Base-by-base conservation (phyloP, 768 basidiomycete species). In the Lactarius vividus region DNA sequence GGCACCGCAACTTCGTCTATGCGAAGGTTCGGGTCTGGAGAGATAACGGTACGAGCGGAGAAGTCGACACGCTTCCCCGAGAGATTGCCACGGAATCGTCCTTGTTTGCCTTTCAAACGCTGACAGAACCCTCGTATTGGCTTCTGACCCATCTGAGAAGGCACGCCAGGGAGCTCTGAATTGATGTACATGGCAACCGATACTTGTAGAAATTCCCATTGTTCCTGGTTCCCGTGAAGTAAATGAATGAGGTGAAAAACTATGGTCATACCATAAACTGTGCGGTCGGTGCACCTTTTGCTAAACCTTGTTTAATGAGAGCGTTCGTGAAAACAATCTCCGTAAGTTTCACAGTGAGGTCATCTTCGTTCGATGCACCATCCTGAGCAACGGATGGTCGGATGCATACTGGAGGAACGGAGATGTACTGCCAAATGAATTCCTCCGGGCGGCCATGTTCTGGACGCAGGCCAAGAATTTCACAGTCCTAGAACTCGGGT, bases 1-100 rank as follows among this genome's bases (percentile, higher is more conserved):
- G 97, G 97, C 0, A 99, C 91, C 20, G 97, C 97, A 11, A 99
- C 95, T 79, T 99, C 96, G 75, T 99, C 97, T 73, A 99, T 97
- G 59, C 94, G 88, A 69, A 99, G 79, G 74, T 98, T 99, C n/a
- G 97, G 97, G 76, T 99, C 97, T 1, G 97, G 97, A 1, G 95
- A 96, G 73, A 99, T 99, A 76, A 99, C 97, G 8, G 97, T 99
- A 71, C 97, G 91, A 6, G 88, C 96, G 0, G 96, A 98, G 75
- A 98, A 98, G 75, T 99, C 97, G 69, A 99, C 97, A 76, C 97
- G 94, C 77, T 99, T 99, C 68, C 97, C 97, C 0, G 96, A 98
- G 9, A 99, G 82, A 74, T 99, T 99, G 26, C 97, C 97, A 75
- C 97, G 85, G 79, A 99, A 98, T 56, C 97, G 95, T 72, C 97